phyloP scores from a whole-genome alignment of 352 stramenopile genomes.

The Phytopythium cucurbitacearum region DNA sequence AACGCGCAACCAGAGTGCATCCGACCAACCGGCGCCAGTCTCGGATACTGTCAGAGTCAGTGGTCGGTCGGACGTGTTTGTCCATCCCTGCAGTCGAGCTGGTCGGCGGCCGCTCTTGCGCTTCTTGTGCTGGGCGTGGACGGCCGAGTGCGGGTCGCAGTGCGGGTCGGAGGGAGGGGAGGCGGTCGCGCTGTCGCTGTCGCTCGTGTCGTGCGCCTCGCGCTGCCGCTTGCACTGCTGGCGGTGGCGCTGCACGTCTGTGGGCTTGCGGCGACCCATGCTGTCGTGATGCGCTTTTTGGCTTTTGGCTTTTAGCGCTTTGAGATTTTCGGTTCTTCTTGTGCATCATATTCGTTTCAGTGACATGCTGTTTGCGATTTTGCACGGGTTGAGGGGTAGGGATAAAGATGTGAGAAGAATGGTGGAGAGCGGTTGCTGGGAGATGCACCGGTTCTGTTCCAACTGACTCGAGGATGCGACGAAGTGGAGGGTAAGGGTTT shows the following conservation, averaged over 20 bases:
- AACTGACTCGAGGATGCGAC: too few relatives aligned
- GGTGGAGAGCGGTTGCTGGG: not conserved
- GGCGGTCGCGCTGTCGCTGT: not conserved
- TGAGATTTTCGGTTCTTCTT: not conserved
- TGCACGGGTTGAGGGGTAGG: too few relatives aligned
- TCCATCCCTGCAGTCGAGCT: too few relatives aligned
- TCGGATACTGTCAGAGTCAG: not conserved
- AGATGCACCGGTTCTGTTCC: too few relatives aligned
- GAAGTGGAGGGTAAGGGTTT: too few relatives aligned
- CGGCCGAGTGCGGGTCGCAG: too few relatives aligned
- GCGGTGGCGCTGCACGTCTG: constrained; percentile 18
- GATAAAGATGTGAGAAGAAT: not conserved
- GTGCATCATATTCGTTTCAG: too few relatives aligned
- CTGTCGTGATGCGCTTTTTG: not conserved
- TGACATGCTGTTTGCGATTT: too few relatives aligned
- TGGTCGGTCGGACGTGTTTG: not conserved
- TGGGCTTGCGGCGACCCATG: constrained; percentile 33
- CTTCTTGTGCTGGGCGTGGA: constrained; percentile 1
- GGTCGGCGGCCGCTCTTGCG: not conserved
- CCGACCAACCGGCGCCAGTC: not conserved
- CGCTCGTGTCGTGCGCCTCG: not conserved
- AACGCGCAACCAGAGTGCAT: constrained; percentile 17
- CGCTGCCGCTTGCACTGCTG: constrained; percentile 8
- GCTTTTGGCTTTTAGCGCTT: not conserved
- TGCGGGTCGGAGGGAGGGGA: too few relatives aligned